phyloP scores from a whole-genome alignment of 768 basidiomycete genomes.

The Rubroboletus satanas region DNA sequence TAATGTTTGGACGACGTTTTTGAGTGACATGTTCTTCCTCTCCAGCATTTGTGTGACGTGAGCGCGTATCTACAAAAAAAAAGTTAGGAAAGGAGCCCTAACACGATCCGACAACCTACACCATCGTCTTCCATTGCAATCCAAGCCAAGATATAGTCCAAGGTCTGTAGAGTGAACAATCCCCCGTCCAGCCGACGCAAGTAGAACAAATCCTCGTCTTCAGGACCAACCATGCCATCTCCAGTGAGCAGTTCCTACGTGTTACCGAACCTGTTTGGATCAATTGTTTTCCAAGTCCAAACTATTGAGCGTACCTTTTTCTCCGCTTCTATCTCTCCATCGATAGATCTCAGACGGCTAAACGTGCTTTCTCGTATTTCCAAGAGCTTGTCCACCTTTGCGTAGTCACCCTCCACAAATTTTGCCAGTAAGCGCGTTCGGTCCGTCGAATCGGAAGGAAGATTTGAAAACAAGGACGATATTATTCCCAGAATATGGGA shows the following conservation, averaged over 20 bases:
- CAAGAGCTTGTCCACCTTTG: constrained; percentile 90
- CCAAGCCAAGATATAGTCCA: constrained; percentile 95
- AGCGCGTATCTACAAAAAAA: constrained; percentile 56
- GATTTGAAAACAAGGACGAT: constrained; percentile 82
- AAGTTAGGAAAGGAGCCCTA: constrained; percentile 4
- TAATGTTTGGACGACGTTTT: constrained; percentile 69
- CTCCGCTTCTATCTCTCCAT: constrained; percentile 67
- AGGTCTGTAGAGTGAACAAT: constrained; percentile 81
- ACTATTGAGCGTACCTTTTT: constrained; percentile 46
- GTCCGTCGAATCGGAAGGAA: constrained; percentile 77
- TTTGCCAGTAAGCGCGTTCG: constrained; percentile 85
- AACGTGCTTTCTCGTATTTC: constrained; percentile 78
- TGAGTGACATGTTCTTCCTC: constrained; percentile 66
- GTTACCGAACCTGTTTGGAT: neutral
- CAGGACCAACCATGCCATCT: constrained; percentile 52
- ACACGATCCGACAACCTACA: constrained; percentile 43
- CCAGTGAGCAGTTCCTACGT: constrained; percentile 51
- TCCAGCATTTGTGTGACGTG: constrained; percentile 76
- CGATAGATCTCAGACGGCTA: constrained; percentile 53
- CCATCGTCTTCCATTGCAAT: constrained; percentile 97
- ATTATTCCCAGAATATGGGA: constrained; percentile 86
- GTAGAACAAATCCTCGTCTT: constrained; percentile 77
- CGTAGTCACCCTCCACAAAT: constrained; percentile 90
- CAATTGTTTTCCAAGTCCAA: neutral
- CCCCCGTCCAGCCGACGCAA: constrained; percentile 85